Percentiles rank a stretch among this genome's conserved stretches.
Evolutionary conservation across 2,329 filamentous ascomycete species (phyloP).

Genomic region (Ophiocordyceps camponoti-saundersi): DNA sequence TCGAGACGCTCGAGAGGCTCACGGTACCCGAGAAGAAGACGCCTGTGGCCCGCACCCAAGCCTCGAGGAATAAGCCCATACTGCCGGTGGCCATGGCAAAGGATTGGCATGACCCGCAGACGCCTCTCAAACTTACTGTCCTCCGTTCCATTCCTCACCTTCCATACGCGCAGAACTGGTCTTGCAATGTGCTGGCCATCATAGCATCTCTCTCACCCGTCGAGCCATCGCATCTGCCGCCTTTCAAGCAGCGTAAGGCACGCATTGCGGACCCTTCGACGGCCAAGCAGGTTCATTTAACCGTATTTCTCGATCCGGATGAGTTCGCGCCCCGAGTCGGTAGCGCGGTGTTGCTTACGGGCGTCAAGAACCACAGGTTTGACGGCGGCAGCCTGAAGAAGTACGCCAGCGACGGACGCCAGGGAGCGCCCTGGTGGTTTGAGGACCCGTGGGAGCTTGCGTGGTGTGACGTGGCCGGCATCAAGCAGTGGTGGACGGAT

Average conservation of each 20-base stretch:
- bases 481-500: slow-evolving; percentile 27
- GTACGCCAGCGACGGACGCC: slow-evolving; percentile 20
- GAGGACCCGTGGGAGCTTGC: slow-evolving; percentile 25
- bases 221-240: slow-evolving; percentile 30
- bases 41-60: background rate
- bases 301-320: slow-evolving; percentile 35
- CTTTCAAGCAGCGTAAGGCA: slow-evolving; percentile 32
- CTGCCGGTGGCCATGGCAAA: slow-evolving; percentile 20
- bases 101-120: slow-evolving; percentile 21
- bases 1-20: slow-evolving; percentile 20
- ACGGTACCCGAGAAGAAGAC: slow-evolving; percentile 8
- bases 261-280: slow-evolving; percentile 34
- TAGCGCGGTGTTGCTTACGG: slow-evolving; percentile 31
- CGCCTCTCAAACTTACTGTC: slow-evolving; percentile 32
- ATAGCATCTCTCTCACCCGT: slow-evolving; percentile 27
- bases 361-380: slow-evolving; percentile 40
- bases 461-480: slow-evolving; percentile 31
- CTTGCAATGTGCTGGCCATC: slow-evolving; percentile 36
- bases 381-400: slow-evolving; percentile 29
- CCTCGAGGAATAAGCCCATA: background rate
- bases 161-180: slow-evolving; percentile 41
- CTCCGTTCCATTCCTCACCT: slow-evolving; percentile 31
- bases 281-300: slow-evolving; percentile 32
- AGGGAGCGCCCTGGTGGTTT: slow-evolving; percentile 31
- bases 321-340: slow-evolving; percentile 28